Percentiles rank a stretch among this genome's conserved stretches.
phyloP scores from a whole-genome alignment of 202 grass and related monocot species.

The Zoysia matrella region DNA sequence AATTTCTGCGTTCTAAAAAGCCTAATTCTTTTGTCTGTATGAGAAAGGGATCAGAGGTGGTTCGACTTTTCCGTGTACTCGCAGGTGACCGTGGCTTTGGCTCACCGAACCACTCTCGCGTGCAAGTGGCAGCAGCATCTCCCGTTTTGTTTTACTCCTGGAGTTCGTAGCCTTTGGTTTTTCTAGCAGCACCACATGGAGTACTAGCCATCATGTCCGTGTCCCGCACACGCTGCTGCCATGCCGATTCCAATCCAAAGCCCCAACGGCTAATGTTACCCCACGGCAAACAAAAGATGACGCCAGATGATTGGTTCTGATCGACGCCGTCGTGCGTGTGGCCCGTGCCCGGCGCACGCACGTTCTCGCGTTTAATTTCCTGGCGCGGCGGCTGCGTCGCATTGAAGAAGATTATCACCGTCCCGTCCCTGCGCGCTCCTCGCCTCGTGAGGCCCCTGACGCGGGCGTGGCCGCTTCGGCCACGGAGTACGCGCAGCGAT shows the following conservation, averaged over 20 bases:
- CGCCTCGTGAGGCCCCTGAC: background rate
- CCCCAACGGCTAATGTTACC: conserved; percentile 11
- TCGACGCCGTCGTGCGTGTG: background rate
- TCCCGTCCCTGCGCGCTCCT: background rate
- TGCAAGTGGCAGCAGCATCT: too few relatives aligned
- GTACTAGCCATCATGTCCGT: background rate
- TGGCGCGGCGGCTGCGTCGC: background rate
- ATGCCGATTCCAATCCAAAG: background rate
- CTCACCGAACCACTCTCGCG: too few relatives aligned
- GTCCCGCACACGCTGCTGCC: background rate
- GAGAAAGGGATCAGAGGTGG: conserved; percentile 25
- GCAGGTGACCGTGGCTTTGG: too few relatives aligned
- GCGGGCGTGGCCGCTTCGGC: too few relatives aligned
- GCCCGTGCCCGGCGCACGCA: background rate
- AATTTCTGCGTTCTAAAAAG: too few relatives aligned
- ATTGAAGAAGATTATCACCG: background rate
- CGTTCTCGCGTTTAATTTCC: conserved; percentile 19
- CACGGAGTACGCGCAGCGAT: background rate
- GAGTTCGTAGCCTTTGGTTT: too few relatives aligned
- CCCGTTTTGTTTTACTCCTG: too few relatives aligned
- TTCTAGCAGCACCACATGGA: too few relatives aligned
- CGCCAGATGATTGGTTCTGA: background rate
- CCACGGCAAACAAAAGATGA: too few relatives aligned
- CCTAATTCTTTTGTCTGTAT: conserved; percentile 45
- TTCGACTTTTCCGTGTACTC: conserved; percentile 12